These are phyloP conservation scores for Talaromyces piceae DNA, from an alignment of 2,329 filamentous ascomycete species.

Conservation along the genomic window DNA sequence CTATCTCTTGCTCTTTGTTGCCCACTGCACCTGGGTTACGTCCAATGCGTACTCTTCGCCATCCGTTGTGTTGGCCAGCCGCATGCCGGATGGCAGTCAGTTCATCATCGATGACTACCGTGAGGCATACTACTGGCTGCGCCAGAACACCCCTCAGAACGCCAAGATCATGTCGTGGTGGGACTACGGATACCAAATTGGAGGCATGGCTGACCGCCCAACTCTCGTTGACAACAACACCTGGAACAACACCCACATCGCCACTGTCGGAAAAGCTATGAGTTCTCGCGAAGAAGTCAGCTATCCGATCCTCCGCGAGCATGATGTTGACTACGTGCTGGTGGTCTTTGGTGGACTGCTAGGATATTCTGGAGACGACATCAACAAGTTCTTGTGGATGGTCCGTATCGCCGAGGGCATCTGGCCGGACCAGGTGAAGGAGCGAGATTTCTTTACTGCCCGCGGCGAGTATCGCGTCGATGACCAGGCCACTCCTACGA, in stretches of 20 bases:
- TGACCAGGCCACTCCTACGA: constrained; percentile 83
- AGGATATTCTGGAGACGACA: constrained; percentile 96
- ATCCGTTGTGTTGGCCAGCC: constrained; percentile 89
- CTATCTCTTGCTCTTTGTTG: constrained; percentile 87
- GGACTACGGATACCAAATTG: constrained; percentile 99
- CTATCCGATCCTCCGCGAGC: constrained; percentile 96
- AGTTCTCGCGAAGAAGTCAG: constrained; percentile 94
- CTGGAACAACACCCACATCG: constrained; percentile 99
- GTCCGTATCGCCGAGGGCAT: constrained; percentile 97
- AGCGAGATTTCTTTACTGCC: constrained; percentile 89
- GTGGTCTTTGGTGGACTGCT: constrained; percentile 93
- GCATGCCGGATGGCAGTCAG: constrained; percentile 86
- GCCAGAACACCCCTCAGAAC: constrained; percentile 89
- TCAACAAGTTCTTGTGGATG: constrained; percentile 99
- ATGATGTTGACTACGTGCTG: constrained; percentile 98
- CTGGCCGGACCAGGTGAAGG: constrained; percentile 98
- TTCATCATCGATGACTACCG: constrained; percentile 99
- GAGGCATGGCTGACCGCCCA: constrained; percentile 95
- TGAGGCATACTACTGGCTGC: constrained; percentile 98
- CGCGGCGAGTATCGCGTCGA: constrained; percentile 95
- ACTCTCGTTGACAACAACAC: constrained; percentile 99
- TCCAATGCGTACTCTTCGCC: constrained; percentile 98
- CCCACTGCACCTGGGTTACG: constrained; percentile 98
- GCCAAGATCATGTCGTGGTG: constrained; percentile 99
- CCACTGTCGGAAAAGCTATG: constrained; percentile 98